These are phyloP conservation scores for Tausonia pullulans DNA, from an alignment of 1,284 basidiomycete species.

Conservation along the genomic window DNA sequence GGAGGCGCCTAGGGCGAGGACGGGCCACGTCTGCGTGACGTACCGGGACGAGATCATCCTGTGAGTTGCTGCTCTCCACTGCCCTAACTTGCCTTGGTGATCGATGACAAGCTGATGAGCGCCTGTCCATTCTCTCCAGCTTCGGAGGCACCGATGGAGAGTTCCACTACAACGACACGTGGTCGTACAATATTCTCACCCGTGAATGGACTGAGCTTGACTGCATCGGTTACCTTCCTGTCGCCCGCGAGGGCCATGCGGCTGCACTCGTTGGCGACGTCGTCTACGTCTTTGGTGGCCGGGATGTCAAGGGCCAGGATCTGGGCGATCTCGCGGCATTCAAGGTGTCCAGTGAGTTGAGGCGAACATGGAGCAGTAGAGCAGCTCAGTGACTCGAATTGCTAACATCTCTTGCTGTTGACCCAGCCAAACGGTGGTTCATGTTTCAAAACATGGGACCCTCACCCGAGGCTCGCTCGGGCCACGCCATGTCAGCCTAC, in stretches of 20 bases:
- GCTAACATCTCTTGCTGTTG: conserved; percentile 14
- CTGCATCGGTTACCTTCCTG: conserved; percentile 96
- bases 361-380: not conserved
- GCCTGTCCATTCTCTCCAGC: conserved; percentile 35
- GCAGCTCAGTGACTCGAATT: not conserved
- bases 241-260: conserved; percentile 91
- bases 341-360: conserved; percentile 74
- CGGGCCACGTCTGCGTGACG: conserved; percentile 85
- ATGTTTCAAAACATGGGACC: conserved; percentile 99
- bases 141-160: conserved; percentile 98
- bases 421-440: conserved; percentile 70
- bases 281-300: conserved; percentile 93
- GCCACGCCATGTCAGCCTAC: conserved; percentile 88
- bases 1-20: conserved; percentile 70
- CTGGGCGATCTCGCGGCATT: conserved; percentile 90
- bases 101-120: too few species aligned
- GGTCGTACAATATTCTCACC: conserved; percentile 81
- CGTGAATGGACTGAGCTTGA: conserved; percentile 82
- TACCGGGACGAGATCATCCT: conserved; percentile 75
- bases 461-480: conserved; percentile 76
- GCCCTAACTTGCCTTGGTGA: too few species aligned
- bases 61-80: conserved; percentile 38
- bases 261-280: conserved; percentile 95
- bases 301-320: conserved; percentile 95
- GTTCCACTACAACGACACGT: conserved; percentile 99